Evolutionary conservation across 345 rosid species (phyloP).

Genomic region (Euclidium syriacum): DNA sequence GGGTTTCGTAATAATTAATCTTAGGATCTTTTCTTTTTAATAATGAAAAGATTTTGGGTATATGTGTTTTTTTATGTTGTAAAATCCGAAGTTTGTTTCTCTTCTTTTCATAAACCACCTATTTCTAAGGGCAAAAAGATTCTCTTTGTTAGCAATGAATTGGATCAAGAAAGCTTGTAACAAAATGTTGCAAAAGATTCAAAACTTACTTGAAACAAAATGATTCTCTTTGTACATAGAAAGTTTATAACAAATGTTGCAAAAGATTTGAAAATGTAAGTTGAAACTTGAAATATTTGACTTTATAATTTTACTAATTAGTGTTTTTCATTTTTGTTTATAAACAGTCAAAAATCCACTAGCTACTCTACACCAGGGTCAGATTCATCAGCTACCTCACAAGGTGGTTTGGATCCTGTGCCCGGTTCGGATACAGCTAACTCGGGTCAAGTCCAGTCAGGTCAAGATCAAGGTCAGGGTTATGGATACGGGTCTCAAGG

Average conservation of each 20-base stretch:
- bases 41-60: not conserved
- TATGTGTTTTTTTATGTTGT: not conserved
- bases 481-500: conserved; percentile 36
- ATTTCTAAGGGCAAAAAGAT: not conserved
- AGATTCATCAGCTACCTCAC: conserved; percentile 35
- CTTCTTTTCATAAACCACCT: conserved; percentile 25
- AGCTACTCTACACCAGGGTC: conserved; percentile 53
- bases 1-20: conserved; percentile 15
- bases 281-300: not conserved
- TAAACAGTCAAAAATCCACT: conserved; percentile 70
- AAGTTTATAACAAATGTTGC: not conserved
- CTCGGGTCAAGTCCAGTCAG: conserved; percentile 20
- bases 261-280: not conserved
- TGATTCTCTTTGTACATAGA: conserved; percentile 2
- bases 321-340: not conserved
- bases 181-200: not conserved
- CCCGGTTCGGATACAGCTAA: conserved; percentile 33
- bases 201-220: not conserved
- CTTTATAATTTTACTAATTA: not conserved
- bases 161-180: not conserved
- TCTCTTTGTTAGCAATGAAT: not conserved
- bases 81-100: conserved; percentile 28
- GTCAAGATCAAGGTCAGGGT: conserved; percentile 15
- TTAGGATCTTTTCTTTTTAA: not conserved
- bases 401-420: conserved; percentile 34